These are phyloP conservation scores for Suhomyces sp. DNA, from an alignment of 805 yeast species.

Conservation along the genomic window DNA sequence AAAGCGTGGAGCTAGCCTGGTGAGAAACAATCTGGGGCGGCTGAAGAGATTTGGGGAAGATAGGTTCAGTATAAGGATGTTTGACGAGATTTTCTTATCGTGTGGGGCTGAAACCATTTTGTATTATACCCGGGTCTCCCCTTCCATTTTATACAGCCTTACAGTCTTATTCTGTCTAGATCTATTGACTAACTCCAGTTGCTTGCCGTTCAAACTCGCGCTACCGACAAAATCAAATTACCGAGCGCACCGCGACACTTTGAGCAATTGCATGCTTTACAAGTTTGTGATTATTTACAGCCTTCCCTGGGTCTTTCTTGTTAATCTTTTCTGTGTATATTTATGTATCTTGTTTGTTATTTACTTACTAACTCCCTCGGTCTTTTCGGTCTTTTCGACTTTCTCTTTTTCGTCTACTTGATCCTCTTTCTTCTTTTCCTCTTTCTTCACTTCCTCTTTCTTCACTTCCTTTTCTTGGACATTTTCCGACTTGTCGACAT, in stretches of 20 bases:
- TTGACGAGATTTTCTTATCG: too few relatives aligned
- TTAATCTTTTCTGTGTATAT: neutral
- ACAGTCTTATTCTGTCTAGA: too few relatives aligned
- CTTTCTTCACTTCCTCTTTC: neutral
- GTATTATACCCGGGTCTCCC: too few relatives aligned
- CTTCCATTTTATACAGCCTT: too few relatives aligned
- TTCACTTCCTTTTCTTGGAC: neutral
- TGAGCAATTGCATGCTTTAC: too few relatives aligned
- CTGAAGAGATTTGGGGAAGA: too few relatives aligned
- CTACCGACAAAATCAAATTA: neutral
- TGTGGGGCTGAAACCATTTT: too few relatives aligned
- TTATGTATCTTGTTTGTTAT: neutral
- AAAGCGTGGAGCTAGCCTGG: too few relatives aligned
- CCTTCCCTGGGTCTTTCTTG: neutral
- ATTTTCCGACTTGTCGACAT: constrained; percentile 9
- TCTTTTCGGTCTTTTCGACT: neutral
- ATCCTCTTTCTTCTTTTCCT: neutral
- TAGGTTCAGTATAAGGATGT: neutral
- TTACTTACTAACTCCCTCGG: neutral
- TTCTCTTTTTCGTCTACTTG: neutral
- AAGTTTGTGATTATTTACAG: too few relatives aligned
- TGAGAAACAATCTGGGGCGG: too few relatives aligned
- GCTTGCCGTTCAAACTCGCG: neutral
- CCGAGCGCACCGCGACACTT: neutral
- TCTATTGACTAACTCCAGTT: neutral